Conservation (phyloP, 257 asterid species). For the Ilex asprella region DNA sequence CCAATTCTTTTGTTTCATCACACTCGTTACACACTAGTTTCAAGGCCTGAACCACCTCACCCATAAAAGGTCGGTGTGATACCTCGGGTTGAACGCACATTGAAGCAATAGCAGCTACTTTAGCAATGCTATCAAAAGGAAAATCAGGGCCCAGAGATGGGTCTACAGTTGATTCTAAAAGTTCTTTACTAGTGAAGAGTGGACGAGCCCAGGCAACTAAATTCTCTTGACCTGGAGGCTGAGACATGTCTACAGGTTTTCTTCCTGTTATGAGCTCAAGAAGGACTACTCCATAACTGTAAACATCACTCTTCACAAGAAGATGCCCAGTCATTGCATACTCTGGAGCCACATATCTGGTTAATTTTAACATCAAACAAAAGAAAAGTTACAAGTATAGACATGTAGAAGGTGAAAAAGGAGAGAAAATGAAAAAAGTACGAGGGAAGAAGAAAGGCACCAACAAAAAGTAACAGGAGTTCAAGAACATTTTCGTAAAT, state of each 20-base stretch:
- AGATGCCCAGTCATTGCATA: constrained; percentile 97
- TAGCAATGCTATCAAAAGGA: constrained; percentile 55
- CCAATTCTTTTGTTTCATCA: constrained; percentile 32
- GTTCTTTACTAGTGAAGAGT: constrained; percentile 53
- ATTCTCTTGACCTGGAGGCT: constrained; percentile 88
- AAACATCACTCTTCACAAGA: constrained; percentile 82
- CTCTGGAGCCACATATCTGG: constrained; percentile 93
- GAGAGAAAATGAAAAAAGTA: background rate
- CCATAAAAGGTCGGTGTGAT: constrained; percentile 90
- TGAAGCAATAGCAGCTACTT: constrained; percentile 90
- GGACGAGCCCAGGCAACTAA: constrained; percentile 91
- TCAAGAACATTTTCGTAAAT: too few relatives aligned
- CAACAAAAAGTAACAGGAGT: too few relatives aligned
- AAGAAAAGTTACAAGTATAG: constrained; percentile 8
- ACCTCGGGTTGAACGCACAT: constrained; percentile 97
- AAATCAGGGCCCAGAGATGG: constrained; percentile 46
- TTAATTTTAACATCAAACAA: background rate
- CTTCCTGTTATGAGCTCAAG: constrained; percentile 88
- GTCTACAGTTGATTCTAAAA: constrained; percentile 56
- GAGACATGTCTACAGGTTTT: constrained; percentile 92
- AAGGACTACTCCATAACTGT: constrained; percentile 98
- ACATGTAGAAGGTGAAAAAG: background rate
- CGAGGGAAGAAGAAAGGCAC: too few relatives aligned
- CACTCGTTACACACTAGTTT: constrained; percentile 72
- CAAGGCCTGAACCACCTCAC: constrained; percentile 91